Percentiles rank a stretch among this genome's conserved stretches.
phyloP scores from a whole-genome alignment of 2,329 filamentous ascomycete species.

The Colletotrichum brevisporum region DNA sequence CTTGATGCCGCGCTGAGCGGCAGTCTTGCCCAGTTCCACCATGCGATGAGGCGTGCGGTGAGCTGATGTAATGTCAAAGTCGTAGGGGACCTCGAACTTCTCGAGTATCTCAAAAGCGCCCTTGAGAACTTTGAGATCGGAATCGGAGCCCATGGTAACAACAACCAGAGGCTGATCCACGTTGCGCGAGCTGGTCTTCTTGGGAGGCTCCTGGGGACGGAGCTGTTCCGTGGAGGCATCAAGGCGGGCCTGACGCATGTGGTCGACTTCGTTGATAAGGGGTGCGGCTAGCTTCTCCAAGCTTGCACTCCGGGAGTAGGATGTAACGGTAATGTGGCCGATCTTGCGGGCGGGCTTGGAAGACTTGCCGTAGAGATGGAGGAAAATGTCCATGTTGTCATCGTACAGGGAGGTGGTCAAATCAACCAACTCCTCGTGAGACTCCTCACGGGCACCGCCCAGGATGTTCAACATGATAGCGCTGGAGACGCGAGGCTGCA shows the following conservation, averaged over 20 bases:
- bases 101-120: slow-evolving; percentile 76
- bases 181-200: slow-evolving; percentile 45
- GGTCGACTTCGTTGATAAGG: slow-evolving; percentile 76
- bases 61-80: slow-evolving; percentile 83
- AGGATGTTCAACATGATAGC: slow-evolving; percentile 88
- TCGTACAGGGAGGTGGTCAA: slow-evolving; percentile 60
- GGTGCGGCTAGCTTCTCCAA: slow-evolving; percentile 72
- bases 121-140: slow-evolving; percentile 78
- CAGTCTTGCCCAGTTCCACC: slow-evolving; percentile 75
- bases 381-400: slow-evolving; percentile 64
- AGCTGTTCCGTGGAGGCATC: slow-evolving; percentile 55
- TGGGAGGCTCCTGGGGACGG: slow-evolving; percentile 49
- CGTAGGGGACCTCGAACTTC: slow-evolving; percentile 80
- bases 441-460: slow-evolving; percentile 75
- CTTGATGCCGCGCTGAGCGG: slow-evolving; percentile 75
- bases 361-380: slow-evolving; percentile 94
- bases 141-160: slow-evolving; percentile 89
- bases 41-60: slow-evolving; percentile 81
- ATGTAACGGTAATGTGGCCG: slow-evolving; percentile 90
- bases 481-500: slow-evolving; percentile 71
- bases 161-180: slow-evolving; percentile 72
- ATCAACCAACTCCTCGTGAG: slow-evolving; percentile 69
- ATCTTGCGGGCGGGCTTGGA: slow-evolving; percentile 93
- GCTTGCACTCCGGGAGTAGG: slow-evolving; percentile 76
- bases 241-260: slow-evolving; percentile 69